Conservation (phyloP, 176 grass and related monocot species). For the Eleusine coracana region DNA sequence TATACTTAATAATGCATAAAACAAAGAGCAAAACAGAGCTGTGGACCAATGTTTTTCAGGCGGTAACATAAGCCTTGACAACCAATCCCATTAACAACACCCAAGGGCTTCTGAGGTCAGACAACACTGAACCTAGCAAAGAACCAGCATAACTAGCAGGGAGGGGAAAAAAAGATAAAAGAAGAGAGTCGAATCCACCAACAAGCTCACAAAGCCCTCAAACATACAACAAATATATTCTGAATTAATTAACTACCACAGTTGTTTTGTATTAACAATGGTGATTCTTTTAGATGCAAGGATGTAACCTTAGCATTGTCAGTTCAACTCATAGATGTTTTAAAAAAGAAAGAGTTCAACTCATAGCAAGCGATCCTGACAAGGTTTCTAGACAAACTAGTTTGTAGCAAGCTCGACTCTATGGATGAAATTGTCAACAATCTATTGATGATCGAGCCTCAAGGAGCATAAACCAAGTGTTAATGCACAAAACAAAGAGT, state of each 20-base stretch:
- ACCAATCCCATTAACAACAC: neutral
- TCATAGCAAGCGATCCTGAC: neutral
- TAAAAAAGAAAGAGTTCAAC: too few relatives aligned
- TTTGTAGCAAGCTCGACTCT: neutral
- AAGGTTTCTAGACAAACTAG: neutral
- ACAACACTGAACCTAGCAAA: neutral
- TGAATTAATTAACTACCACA: neutral
- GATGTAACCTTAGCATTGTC: neutral
- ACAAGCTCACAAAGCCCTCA: neutral
- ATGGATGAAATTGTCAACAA: neutral
- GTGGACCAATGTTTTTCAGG: neutral
- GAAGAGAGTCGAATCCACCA: neutral
- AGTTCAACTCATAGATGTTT: neutral
- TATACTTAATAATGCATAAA: neutral
- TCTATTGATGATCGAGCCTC: neutral
- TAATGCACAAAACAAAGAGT: neutral
- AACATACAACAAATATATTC: neutral
- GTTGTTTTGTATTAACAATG: neutral
- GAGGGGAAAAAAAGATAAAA: neutral
- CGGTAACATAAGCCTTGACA: neutral
- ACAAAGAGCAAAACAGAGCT: neutral
- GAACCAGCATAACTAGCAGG: neutral
- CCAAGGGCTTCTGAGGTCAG: neutral
- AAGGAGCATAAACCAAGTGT: neutral
- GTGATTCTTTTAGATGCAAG: neutral